Percentiles rank a stretch among this genome's conserved stretches.
Conservation (phyloP, 2,329 filamentous ascomycete species). For the Graphilbum ipis-grandicollis region DNA sequence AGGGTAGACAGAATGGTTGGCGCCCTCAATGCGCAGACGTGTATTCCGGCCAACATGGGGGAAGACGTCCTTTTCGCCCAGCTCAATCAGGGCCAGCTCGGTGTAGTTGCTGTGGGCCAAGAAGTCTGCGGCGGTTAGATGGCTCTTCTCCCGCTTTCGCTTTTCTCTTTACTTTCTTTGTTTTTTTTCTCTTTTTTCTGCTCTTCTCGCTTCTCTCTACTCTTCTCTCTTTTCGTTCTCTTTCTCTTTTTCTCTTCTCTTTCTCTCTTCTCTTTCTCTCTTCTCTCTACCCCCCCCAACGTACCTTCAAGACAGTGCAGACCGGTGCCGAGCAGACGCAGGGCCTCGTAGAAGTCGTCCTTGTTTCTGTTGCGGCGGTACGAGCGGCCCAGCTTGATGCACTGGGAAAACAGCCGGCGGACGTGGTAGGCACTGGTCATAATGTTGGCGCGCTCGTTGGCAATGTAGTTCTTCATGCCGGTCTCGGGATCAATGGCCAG, state of each 20-base stretch:
- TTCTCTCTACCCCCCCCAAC: too few relatives aligned
- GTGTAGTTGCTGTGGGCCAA: conserved; percentile 88
- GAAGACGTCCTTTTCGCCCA: conserved; percentile 68
- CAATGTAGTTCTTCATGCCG: conserved; percentile 88
- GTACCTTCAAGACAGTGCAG: conserved; percentile 70
- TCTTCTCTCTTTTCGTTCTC: too few relatives aligned
- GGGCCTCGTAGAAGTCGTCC: conserved; percentile 70
- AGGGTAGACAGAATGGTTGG: conserved; percentile 52
- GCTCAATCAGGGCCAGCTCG: conserved; percentile 72
- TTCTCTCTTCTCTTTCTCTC: too few relatives aligned
- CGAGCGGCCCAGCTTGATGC: conserved; percentile 62
- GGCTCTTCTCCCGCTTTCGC: too few relatives aligned
- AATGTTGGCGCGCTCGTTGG: conserved; percentile 61
- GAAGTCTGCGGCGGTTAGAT: too few relatives aligned
- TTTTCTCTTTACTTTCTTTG: too few relatives aligned
- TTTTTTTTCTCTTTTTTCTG: too few relatives aligned
- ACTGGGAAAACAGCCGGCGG: conserved; percentile 52
- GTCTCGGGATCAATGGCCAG: conserved; percentile 59
- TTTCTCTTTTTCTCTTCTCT: too few relatives aligned
- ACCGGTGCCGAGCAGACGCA: conserved; percentile 72
- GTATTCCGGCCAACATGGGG: conserved; percentile 70
- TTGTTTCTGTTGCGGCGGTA: conserved; percentile 51
- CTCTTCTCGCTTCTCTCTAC: too few relatives aligned
- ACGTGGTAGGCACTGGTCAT: conserved; percentile 70
- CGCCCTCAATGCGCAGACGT: conserved; percentile 51